Base-by-base conservation (phyloP, 2,329 filamentous ascomycete species). In the Talaromyces sp. region DNA sequence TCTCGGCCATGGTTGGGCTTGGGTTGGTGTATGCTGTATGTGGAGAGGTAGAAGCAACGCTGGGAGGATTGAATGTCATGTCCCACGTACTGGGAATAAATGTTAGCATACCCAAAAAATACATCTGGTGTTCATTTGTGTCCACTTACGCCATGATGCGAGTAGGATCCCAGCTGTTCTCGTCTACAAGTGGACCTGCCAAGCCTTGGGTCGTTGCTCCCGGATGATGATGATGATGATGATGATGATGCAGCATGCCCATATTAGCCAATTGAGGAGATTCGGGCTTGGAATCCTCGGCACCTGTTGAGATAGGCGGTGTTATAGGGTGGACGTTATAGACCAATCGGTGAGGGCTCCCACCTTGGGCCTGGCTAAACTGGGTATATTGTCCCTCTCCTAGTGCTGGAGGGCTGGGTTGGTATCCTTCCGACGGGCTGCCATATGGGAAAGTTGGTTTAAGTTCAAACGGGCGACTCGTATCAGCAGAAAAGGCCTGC, bases 401-500 rank as follows among this genome's bases (percentile, higher is more conserved):
- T 60, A 81, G 80, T 43, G 81, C 81, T 46, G 86, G 80, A 7
- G 88, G 87, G 70, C 85, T 90, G 41, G 88, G 75, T 61, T 82
- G 82, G 65, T 84, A 82, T 67, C 78, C 81, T 64, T 84, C 86
- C 67, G 82, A 85, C 24, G 93, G 90, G 73, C 90, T 95, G 60
- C 91, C 89, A 69, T 93, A 92, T 0, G 92, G 91, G 70, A 97
- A 96, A 55, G 85, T 89, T 3, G 90, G 85, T 75, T 96, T 96
- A 61, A 98, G 79, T 65, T 93, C 90, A 73, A 98, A 98, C 1
- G 92, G 89, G 70, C 91, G 93, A 66, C 84, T 86, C 26, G 82
- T 84, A 73, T 98, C 90, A 58, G 90, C 90, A 29, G 93, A 97
- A 71, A 98, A 98, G 4, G 93, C 93, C 70, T 93, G 87, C 46